Evolutionary conservation across 2,329 filamentous ascomycete genomes (phyloP).

Genomic region (Colletotrichum sp.): DNA sequence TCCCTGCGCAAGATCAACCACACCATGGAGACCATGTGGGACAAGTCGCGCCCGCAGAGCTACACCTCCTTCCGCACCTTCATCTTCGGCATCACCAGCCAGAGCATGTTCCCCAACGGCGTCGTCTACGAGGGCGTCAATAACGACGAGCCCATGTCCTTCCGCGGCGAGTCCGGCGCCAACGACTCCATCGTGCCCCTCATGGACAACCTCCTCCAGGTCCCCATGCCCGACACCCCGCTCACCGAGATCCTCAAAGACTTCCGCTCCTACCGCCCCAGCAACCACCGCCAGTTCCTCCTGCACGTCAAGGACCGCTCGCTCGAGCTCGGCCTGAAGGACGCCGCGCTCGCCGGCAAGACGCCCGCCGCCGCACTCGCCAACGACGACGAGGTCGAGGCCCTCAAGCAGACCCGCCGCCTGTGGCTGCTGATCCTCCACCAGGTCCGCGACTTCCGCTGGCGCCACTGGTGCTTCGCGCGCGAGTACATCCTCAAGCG

Average conservation of each 20-base stretch:
- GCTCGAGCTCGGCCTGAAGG: conserved; percentile 56
- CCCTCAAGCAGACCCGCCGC: conserved; percentile 59
- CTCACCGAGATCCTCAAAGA: conserved; percentile 87
- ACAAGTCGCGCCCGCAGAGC: conserved; percentile 79
- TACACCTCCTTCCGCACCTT: conserved; percentile 95
- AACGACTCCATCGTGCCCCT: conserved; percentile 95
- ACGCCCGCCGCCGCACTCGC: conserved; percentile 24
- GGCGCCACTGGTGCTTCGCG: conserved; percentile 87
- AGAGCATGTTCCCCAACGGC: conserved; percentile 92
- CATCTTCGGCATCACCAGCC: conserved; percentile 93
- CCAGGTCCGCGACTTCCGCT: conserved; percentile 81
- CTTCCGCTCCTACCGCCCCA: conserved; percentile 88
- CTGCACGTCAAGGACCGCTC: conserved; percentile 67
- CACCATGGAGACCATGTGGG: conserved; percentile 93
- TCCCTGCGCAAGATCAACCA: conserved; percentile 75
- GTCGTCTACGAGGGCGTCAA: conserved; percentile 88
- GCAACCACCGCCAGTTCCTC: conserved; percentile 87
- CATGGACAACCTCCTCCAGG: conserved; percentile 84
- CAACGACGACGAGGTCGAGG: conserved; percentile 33
- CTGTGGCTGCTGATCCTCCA: conserved; percentile 72
- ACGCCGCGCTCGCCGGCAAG: conserved; percentile 54
- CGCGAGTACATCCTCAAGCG: conserved; percentile 84
- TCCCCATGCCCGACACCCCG: conserved; percentile 87
- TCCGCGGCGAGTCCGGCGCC: conserved; percentile 91
- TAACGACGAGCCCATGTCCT: conserved; percentile 72